Evolutionary conservation across 306 rosid species (phyloP).

Genomic region (Medicago ruthenica): DNA sequence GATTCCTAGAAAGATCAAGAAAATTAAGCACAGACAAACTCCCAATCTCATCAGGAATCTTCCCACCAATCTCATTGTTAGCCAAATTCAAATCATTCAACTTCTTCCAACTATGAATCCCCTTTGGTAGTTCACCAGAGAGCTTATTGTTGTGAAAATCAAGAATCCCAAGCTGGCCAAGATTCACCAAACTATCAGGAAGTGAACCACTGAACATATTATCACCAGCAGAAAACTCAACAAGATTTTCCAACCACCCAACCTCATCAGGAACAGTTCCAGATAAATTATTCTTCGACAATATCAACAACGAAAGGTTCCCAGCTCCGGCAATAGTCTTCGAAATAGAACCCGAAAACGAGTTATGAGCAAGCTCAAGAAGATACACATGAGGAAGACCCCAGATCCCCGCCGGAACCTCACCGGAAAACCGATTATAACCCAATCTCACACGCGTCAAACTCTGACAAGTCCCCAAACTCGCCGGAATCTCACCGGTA

Average conservation of each 20-base stretch:
- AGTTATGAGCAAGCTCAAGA: slow-evolving; percentile 70
- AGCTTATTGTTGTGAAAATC: slow-evolving; percentile 76
- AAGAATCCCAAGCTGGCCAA: slow-evolving; percentile 64
- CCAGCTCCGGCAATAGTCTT: slow-evolving; percentile 75
- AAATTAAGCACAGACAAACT: slow-evolving; percentile 70
- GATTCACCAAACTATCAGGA: slow-evolving; percentile 65
- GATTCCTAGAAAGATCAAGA: slow-evolving; percentile 82
- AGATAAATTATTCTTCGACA: slow-evolving; percentile 67
- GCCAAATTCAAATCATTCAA: slow-evolving; percentile 85
- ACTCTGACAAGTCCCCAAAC: slow-evolving; percentile 70
- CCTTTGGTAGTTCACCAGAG: slow-evolving; percentile 67
- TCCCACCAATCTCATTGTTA: slow-evolving; percentile 63
- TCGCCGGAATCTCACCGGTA: slow-evolving; percentile 78
- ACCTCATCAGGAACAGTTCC: slow-evolving; percentile 82
- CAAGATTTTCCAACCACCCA: slow-evolving; percentile 70
- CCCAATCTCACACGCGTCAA: slow-evolving; percentile 70
- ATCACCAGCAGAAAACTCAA: slow-evolving; percentile 58
- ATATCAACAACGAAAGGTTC: slow-evolving; percentile 61
- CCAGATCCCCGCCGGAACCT: slow-evolving; percentile 86
- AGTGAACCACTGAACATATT: slow-evolving; percentile 65
- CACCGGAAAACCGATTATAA: slow-evolving; percentile 66
- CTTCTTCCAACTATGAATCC: slow-evolving; percentile 58
- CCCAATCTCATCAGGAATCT: slow-evolving; percentile 71
- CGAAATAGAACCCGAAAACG: slow-evolving; percentile 69
- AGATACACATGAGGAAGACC: slow-evolving; percentile 73